Base-by-base conservation (phyloP, 2,329 filamentous ascomycete species). In the Aspergillus unguis region DNA sequence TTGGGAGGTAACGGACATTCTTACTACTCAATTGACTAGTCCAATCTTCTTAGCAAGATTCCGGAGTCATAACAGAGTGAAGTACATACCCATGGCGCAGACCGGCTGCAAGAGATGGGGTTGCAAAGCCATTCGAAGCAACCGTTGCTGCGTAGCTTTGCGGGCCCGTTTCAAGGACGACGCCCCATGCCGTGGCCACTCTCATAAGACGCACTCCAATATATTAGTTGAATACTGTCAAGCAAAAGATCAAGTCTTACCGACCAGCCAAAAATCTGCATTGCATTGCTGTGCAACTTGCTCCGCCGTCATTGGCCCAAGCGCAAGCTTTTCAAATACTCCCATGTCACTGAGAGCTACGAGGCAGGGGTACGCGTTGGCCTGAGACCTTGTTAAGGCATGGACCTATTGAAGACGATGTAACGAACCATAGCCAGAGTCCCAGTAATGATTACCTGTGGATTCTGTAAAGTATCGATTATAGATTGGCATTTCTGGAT, bases 121-220 rank as follows among this genome's bases (percentile, higher is more conserved):
- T 55, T 44, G 11, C 55, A 54, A 51, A 52, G 44, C 27, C 41
- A 17, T 33, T 27, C 32, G 36, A 53, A 44, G 38, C 33, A 27
- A 37, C 43, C 32, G 32, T 53, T 33, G 45, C 44, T 32, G 32
- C 31, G 26, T 44, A 50, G 10, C 35, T 32, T 23, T 47, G 31
- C 28, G 43, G 52, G 11, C 48, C 37, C 27, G 38, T 29, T 37
- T 44, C 40, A 1, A 6, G 4, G 23, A 47, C 25, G 2, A 47
- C 17, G 2, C 33, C 44, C 27, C 27, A 42, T 5, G 43, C 50
- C 3, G 38, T 33, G n/a, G 45, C 17, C 17, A 48, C 32, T 43
- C 50, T 25, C 35, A 51, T 38, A 3, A 51, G 17, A n/a, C 49
- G 42, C 27, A 44, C 49, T 38, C 6, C 25, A 6, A 5, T 38